Base-by-base conservation (phyloP, 352 stramenopile genomes). In the Globisporangium heterothallicum region DNA sequence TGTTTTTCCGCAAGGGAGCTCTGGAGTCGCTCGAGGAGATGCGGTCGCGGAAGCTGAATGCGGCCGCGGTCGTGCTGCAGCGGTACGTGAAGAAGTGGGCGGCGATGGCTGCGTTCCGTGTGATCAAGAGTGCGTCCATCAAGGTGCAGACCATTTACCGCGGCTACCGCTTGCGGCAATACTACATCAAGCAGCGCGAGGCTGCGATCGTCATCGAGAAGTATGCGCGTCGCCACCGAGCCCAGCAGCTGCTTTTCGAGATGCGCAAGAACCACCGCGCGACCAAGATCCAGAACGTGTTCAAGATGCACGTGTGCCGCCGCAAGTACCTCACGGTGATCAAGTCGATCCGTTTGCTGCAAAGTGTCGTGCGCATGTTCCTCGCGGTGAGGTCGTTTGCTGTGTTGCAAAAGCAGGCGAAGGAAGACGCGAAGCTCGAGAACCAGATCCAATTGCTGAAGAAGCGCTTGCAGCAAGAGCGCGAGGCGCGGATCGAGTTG, bases 401-500 rank as follows among this genome's bases (percentile, higher is more conserved):
- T 0, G 74, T 85, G 44, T 56, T 92, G 13, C 76, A 91, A 45
- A 76, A 75, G 34, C 89, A 98, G 46, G 89, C 93, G 7, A 89
- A 94, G 53, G 88, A 98, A 55, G 89, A 98, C 58, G 92, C 92
- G 30, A 98, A 98, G 72, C 69, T 98, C 1, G 93, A 98, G 64
- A 98, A 97, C 70, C 92, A 98, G 68, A 94, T 98, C 46, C 77
- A 87, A 48, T 58, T 94, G 45, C 70, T 97, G 21, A 94, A 97
- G 75, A 79, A 84, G 49, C 92, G 95, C 38, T 64, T 98, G 34
- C 70, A 96, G 48, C 84, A 97, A 56, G 93, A 97, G 59, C 77
- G 80, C 34, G 77, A 95, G 53, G 86, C 86, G 19, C 82, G 86
- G 44, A 79, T 89, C 59, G 81, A 92, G 49, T 69, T 92, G 14